Conservation (phyloP, 768 basidiomycete genomes). For the Mycena pura region DNA sequence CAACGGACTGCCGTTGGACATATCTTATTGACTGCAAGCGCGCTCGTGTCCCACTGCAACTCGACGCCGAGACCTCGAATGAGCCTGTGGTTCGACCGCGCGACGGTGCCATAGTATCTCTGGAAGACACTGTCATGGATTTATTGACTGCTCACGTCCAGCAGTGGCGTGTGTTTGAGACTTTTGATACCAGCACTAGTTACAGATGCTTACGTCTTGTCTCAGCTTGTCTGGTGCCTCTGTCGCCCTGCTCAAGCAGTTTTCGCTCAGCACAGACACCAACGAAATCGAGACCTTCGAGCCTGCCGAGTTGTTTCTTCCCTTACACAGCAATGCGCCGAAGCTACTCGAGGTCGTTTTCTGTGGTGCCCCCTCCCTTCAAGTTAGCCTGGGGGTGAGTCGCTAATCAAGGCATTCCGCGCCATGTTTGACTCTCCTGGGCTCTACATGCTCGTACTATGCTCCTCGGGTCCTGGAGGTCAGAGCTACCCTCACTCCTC, state of each 20-base stretch:
- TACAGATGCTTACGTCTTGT: constrained; percentile 55
- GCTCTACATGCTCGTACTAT: constrained; percentile 59
- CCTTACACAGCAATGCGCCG: constrained; percentile 64
- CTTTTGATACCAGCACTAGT: constrained; percentile 52
- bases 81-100: constrained; percentile 20
- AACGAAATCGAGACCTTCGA: constrained; percentile 47
- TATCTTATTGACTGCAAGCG: constrained; percentile 55
- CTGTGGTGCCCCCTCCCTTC: constrained; percentile 78
- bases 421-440: constrained; percentile 62
- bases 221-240: constrained; percentile 47
- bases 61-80: constrained; percentile 31
- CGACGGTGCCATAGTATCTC: constrained; percentile 36
- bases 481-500: constrained; percentile 46
- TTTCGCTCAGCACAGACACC: constrained; percentile 58
- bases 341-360: constrained; percentile 54
- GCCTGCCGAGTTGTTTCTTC: constrained; percentile 48
- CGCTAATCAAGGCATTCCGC: constrained; percentile 55
- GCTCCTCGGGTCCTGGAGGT: constrained; percentile 61
- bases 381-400: too few species aligned
- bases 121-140: constrained; percentile 46
- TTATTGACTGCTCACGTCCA: constrained; percentile 57
- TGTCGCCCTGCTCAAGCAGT: constrained; percentile 61
- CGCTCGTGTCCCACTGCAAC: constrained; percentile 29
- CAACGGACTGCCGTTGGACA: constrained; percentile 58
- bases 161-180: constrained; percentile 60